Conservation (phyloP, 306 rosid genomes). For the Cucumis hystrix region DNA sequence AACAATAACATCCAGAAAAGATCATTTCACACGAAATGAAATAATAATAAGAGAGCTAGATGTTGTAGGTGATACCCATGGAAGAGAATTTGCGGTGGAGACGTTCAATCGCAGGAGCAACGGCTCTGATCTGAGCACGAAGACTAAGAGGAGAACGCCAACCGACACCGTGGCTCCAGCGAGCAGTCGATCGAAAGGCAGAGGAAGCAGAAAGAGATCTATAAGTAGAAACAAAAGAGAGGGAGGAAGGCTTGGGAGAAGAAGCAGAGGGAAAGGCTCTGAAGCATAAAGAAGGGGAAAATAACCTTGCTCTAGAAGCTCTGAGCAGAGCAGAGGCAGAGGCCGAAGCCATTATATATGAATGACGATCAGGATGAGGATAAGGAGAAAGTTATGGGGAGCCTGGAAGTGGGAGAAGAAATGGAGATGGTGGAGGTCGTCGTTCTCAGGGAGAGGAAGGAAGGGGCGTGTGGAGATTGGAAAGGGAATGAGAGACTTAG, state of each 20-base stretch:
- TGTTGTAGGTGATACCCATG: constrained; percentile 36
- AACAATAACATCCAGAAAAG: neutral
- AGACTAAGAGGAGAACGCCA: constrained; percentile 55
- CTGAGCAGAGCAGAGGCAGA: constrained; percentile 50
- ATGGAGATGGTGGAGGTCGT: neutral
- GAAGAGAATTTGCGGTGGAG: constrained; percentile 70
- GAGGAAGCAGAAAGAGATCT: constrained; percentile 24
- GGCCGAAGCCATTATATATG: constrained; percentile 33
- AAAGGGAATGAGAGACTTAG: constrained; percentile 9
- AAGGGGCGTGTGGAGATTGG: constrained; percentile 40
- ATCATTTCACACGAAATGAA: neutral
- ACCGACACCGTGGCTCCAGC: constrained; percentile 67
- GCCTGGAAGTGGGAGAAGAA: neutral
- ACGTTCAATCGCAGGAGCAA: constrained; percentile 57
- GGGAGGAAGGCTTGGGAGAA: constrained; percentile 5
- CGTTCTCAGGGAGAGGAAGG: neutral
- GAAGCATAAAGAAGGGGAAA: constrained; percentile 18
- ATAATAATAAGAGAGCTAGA: neutral
- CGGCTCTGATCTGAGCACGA: constrained; percentile 78
- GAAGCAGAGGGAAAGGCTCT: constrained; percentile 27
- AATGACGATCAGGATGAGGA: constrained; percentile 36
- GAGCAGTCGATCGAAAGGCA: constrained; percentile 8
- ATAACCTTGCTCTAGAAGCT: constrained; percentile 40
- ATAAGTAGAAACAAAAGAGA: neutral
- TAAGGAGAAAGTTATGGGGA: neutral